phyloP scores from a whole-genome alignment of 2,329 filamentous ascomycete genomes.

The Talaromyces sp. region DNA sequence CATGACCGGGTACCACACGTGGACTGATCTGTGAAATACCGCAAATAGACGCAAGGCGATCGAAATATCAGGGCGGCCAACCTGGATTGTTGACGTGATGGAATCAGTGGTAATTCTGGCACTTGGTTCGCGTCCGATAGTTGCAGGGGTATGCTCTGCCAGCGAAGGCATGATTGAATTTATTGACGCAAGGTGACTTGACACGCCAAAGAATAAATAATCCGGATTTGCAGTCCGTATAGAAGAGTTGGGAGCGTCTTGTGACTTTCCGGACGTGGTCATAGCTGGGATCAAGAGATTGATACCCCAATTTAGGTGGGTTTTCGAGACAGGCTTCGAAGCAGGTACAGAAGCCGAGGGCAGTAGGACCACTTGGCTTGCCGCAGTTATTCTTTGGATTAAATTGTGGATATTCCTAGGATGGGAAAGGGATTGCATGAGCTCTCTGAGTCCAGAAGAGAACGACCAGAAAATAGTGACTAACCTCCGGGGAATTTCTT shows the following conservation, averaged over 20 bases:
- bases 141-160: not conserved
- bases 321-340: not conserved
- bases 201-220: constrained; percentile 2
- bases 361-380: not conserved
- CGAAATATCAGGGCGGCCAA: not conserved
- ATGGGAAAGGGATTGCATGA: not conserved
- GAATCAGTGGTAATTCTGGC: not conserved
- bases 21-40: constrained; percentile 3
- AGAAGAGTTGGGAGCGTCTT: not conserved
- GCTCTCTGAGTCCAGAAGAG: not conserved
- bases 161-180: constrained; percentile 2
- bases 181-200: constrained; percentile 4
- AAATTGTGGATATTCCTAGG: constrained; percentile 2
- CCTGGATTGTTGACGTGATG: not conserved
- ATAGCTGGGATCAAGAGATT: constrained; percentile 3
- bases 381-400: constrained; percentile 2
- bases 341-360: not conserved
- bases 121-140: not conserved
- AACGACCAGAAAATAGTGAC: not conserved
- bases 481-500: constrained; percentile 2
- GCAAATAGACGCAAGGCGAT: constrained; percentile 3
- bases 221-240: not conserved
- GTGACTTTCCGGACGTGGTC: not conserved
- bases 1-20: constrained; percentile 6
- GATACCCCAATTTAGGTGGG: not conserved